A percentile compares a stretch with the other conserved stretches of the same genome.
Conservation (phyloP, 805 yeast species). For the Cyberlindnera veronae region DNA sequence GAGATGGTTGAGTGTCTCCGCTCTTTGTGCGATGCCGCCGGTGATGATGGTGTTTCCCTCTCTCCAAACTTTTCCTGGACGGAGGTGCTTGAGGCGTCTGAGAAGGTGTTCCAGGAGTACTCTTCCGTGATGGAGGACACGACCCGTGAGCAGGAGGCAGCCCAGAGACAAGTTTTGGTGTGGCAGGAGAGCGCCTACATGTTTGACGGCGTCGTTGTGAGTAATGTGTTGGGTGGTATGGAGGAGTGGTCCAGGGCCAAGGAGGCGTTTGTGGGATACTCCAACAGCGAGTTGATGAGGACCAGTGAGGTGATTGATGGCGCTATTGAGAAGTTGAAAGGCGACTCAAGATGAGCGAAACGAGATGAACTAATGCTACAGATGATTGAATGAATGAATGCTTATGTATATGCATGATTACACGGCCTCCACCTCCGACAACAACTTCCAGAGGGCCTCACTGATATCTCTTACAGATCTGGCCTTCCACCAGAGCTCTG, state of each 20-base stretch:
- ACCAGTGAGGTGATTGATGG: constrained; percentile 25
- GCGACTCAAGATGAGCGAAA: too few relatives aligned
- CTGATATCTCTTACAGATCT: constrained; percentile 14
- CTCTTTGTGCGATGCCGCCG: too few relatives aligned
- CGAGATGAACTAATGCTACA: not conserved
- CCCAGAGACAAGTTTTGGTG: constrained; percentile 21
- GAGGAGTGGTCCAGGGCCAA: constrained; percentile 26
- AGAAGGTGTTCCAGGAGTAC: constrained; percentile 21
- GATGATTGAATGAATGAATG: not conserved
- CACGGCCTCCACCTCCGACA: constrained; percentile 6
- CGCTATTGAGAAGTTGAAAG: constrained; percentile 20
- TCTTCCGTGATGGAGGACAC: constrained; percentile 20
- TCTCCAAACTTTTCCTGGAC: constrained; percentile 14
- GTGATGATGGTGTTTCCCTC: too few relatives aligned
- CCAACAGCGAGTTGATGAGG: constrained; percentile 21
- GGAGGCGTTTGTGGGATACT: constrained; percentile 18
- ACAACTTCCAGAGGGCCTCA: constrained; percentile 3
- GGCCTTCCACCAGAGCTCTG: constrained; percentile 20
- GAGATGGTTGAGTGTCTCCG: constrained; percentile 5
- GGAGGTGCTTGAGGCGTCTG: constrained; percentile 15
- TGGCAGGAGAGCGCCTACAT: constrained; percentile 29
- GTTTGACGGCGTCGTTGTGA: constrained; percentile 23
- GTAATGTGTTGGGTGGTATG: constrained; percentile 15
- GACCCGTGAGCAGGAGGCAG: constrained; percentile 22
- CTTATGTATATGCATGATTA: too few relatives aligned